Conservation (phyloP, 768 basidiomycete genomes). For the Pleurotus djamor region DNA sequence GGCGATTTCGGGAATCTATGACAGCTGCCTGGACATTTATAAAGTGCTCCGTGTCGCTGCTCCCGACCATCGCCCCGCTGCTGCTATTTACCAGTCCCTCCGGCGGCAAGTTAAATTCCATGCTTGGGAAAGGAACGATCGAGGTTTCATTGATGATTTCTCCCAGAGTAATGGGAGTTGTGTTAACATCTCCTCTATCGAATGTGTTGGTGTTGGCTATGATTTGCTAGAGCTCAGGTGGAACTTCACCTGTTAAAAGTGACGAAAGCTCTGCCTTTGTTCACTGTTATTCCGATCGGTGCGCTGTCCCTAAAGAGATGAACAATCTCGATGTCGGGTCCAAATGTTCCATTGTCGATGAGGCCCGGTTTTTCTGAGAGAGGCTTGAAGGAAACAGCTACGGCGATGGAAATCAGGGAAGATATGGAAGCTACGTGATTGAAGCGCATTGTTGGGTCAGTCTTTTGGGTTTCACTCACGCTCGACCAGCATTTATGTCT, state of each 20-base stretch:
- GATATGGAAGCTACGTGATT: too few relatives aligned
- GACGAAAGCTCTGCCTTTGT: slow-evolving; percentile 10
- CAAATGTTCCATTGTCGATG: slow-evolving; percentile 15
- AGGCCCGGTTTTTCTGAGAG: slow-evolving; percentile 11
- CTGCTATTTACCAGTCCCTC: slow-evolving; percentile 10
- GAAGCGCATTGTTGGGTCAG: too few relatives aligned
- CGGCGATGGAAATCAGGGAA: too few relatives aligned
- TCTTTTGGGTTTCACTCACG: too few relatives aligned
- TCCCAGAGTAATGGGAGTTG: slow-evolving; percentile 11
- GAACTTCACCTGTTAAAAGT: slow-evolving; percentile 11
- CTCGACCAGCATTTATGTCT: too few relatives aligned
- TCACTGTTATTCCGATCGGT: slow-evolving; percentile 22
- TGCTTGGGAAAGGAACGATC: slow-evolving; percentile 11
- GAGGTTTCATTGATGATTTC: slow-evolving; percentile 9
- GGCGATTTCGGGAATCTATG: slow-evolving; percentile 10
- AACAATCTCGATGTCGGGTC: slow-evolving; percentile 12
- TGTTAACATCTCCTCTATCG: slow-evolving; percentile 7
- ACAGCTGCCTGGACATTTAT: slow-evolving; percentile 14
- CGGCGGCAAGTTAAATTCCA: slow-evolving; percentile 12
- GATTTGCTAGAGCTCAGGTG: background rate
- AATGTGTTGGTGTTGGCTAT: background rate
- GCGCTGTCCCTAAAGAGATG: slow-evolving; percentile 17
- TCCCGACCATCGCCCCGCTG: slow-evolving; percentile 7
- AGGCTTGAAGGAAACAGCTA: background rate
- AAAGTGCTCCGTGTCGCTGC: slow-evolving; percentile 12